These are phyloP conservation scores for Fomitopsis serialis DNA, from an alignment of 768 basidiomycete genomes.

Conservation along the genomic window DNA sequence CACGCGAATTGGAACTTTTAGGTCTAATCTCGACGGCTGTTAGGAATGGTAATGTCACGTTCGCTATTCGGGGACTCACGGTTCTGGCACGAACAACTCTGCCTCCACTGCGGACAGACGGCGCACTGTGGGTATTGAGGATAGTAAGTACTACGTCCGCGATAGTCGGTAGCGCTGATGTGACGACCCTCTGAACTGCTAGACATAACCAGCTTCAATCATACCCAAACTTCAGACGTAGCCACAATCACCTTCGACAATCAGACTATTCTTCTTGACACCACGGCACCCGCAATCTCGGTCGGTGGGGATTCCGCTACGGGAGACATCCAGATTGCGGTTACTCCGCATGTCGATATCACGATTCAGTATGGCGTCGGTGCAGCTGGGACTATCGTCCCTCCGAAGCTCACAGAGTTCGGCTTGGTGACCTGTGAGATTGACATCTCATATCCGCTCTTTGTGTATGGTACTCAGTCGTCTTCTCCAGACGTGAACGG, in stretches of 20 bases:
- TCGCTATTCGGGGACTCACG: neutral
- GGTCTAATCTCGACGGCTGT: neutral
- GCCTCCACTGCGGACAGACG: neutral
- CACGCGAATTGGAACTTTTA: too few species aligned
- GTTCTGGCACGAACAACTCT: neutral
- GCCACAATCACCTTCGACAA: conserved; percentile 16
- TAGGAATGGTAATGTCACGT: conserved; percentile 9
- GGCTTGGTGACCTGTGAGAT: conserved; percentile 3
- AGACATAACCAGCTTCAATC: conserved; percentile 12
- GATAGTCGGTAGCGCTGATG: neutral
- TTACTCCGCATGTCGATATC: conserved; percentile 28
- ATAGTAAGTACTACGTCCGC: neutral
- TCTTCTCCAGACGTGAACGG: conserved; percentile 28
- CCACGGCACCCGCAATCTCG: neutral
- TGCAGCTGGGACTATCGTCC: conserved; percentile 39
- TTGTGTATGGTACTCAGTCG: neutral
- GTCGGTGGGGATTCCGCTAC: conserved; percentile 11
- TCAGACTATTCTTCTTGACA: conserved; percentile 17
- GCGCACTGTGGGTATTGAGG: neutral
- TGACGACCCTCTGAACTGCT: neutral
- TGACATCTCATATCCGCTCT: conserved; percentile 1
- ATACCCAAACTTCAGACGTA: conserved; percentile 7
- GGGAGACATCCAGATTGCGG: conserved; percentile 17
- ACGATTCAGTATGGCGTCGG: conserved; percentile 33
- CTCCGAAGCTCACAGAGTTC: conserved; percentile 16